Evolutionary conservation across 805 yeast species (phyloP).

Genomic region (Candida germanica): DNA sequence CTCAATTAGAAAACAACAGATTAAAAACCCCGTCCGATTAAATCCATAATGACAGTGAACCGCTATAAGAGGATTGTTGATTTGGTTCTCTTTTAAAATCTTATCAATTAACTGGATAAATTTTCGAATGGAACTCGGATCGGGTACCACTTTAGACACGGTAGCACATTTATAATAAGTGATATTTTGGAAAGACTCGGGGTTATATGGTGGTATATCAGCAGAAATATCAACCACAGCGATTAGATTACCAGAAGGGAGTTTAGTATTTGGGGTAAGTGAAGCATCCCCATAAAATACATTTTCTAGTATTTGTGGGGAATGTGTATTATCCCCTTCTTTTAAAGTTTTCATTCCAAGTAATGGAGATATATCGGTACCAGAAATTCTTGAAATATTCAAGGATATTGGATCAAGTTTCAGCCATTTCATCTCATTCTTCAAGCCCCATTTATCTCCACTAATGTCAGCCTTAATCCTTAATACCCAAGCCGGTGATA

Average conservation of each 20-base stretch:
- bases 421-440: conserved; percentile 73
- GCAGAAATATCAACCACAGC: conserved; percentile 71
- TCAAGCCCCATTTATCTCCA: conserved; percentile 77
- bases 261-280: neutral
- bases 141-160: conserved; percentile 75
- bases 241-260: conserved; percentile 37
- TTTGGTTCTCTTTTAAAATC: conserved; percentile 27
- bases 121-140: conserved; percentile 51
- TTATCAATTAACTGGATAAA: conserved; percentile 54
- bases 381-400: conserved; percentile 34
- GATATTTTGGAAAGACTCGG: conserved; percentile 49
- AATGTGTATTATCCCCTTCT: conserved; percentile 58
- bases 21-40: conserved; percentile 72
- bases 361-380: conserved; percentile 42
- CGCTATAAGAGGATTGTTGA: conserved; percentile 42
- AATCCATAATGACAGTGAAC: conserved; percentile 84
- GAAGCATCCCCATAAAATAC: conserved; percentile 28
- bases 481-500: conserved; percentile 71
- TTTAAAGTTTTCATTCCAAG: conserved; percentile 75
- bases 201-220: conserved; percentile 69
- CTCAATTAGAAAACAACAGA: conserved; percentile 67
- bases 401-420: conserved; percentile 49
- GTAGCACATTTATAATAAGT: conserved; percentile 71
- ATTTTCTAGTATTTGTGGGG: conserved; percentile 53
- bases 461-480: conserved; percentile 57